phyloP scores from a whole-genome alignment of 768 basidiomycete genomes.

The Pleurotus pulmonarius region DNA sequence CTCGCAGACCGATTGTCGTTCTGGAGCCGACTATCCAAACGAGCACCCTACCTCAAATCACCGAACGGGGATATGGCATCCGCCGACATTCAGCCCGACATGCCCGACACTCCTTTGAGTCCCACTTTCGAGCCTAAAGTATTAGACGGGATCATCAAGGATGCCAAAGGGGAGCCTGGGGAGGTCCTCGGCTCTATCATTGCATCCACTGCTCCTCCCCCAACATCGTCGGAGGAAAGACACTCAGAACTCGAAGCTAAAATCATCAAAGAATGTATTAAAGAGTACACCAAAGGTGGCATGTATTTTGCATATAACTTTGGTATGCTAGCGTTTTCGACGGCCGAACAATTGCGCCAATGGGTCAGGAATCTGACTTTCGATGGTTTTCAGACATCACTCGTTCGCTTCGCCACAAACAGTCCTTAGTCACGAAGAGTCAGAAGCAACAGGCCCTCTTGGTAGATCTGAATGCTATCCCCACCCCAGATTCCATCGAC shows the following conservation, averaged over 20 bases:
- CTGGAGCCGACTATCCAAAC: slow-evolving; percentile 63
- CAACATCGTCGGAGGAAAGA: slow-evolving; percentile 59
- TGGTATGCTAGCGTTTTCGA: slow-evolving; percentile 40
- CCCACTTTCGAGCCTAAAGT: slow-evolving; percentile 29
- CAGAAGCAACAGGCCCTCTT: slow-evolving; percentile 58
- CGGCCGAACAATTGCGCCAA: no score
- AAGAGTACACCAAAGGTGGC: slow-evolving; percentile 75
- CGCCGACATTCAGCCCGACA: slow-evolving; percentile 3
- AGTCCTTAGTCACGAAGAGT: slow-evolving; percentile 55
- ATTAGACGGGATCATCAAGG: slow-evolving; percentile 42
- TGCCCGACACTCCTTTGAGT: slow-evolving; percentile 3
- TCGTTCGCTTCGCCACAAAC: slow-evolving; percentile 78
- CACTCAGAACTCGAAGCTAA: slow-evolving; percentile 79
- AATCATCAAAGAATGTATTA: slow-evolving; percentile 74
- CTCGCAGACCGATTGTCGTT: slow-evolving; percentile 69
- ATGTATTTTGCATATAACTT: slow-evolving; percentile 92
- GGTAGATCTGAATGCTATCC: slow-evolving; percentile 54
- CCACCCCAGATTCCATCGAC: slow-evolving; percentile 21
- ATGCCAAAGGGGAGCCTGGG: slow-evolving; percentile 41
- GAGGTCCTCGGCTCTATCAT: slow-evolving; percentile 57
- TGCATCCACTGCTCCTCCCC: slow-evolving; percentile 57
- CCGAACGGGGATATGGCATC: not conserved
- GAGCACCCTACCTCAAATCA: slow-evolving; percentile 20
- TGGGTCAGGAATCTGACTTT: not conserved
- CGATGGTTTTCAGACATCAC: slow-evolving; percentile 57